Evolutionary conservation across 2,329 filamentous ascomycete genomes (phyloP), one percentile per base, ranked within the genome.

Genomic region (Boeremia exigua): DNA sequence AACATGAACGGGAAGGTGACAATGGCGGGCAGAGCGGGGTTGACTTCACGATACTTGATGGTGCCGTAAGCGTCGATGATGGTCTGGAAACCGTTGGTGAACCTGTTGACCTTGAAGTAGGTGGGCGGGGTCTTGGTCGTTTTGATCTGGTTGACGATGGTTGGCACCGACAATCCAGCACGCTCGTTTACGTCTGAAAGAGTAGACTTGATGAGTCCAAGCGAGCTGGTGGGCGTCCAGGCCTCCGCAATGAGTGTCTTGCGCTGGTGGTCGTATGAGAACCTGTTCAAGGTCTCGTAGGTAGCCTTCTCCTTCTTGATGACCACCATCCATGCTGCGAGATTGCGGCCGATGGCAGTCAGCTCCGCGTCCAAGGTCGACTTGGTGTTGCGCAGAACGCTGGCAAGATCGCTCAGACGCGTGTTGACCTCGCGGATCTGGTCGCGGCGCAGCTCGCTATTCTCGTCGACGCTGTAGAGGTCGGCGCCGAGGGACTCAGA

Each of bases 1-100:
- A 99, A 99, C 60, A 99, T 83, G 82, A 99, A 99, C n/a, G 96
- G 95, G 78, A 99, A 99, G 6, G 95, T 99, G 61, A 99, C 88
- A 65, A 98, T 92, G 47, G 96, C 95, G 33, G 94, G 94, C 19
- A 99, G 84, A 59, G 92, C 94, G 54, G 95, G 95, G 79, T 99
- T 99, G 76, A 97, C 90, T 79, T 99, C 95, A 66, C 90, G 90
- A 78, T 99, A 99, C 64, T 96, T 98, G 58, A 95, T 91, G 37
- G 95, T 97, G 72, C 95, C 96, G 72, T 99, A 99, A 27, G 96
- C 95, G 70, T 99, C 94, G 75, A 99, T 96, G 75, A 99, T 99
- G 55, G 94, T 98, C 78, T 99, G 95, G 82, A 99, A 99, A 23
- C 89, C 95, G 70, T 97, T 89, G 3, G 96, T 99, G 74, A 98